Percentiles rank a stretch among this genome's conserved stretches.
These are phyloP conservation scores for Diplodia sapinea DNA, from an alignment of 2,329 filamentous ascomycete species.

Conservation along the genomic window DNA sequence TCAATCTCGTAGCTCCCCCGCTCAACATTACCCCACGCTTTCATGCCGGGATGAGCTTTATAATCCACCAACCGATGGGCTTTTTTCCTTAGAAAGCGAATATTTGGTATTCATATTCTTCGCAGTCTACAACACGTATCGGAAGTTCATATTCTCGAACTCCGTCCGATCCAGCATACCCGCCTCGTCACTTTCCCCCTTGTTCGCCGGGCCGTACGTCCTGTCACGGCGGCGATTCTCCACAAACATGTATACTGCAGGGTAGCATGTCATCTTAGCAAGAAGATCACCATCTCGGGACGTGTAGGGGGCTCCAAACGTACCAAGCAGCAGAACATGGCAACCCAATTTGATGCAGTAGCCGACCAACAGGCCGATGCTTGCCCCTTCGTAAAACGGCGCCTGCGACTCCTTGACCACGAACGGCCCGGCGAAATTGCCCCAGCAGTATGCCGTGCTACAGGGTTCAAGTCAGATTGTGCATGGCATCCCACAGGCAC, in stretches of 20 bases:
- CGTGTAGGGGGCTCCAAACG: constrained; percentile 6
- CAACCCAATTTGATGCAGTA: constrained; percentile 49
- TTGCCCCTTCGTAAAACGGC: constrained; percentile 44
- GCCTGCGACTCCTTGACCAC: constrained; percentile 46
- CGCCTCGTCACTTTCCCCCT: constrained; percentile 45
- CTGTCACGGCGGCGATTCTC: constrained; percentile 38
- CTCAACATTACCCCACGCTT: no score
- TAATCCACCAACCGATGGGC: no score
- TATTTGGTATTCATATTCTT: no score
- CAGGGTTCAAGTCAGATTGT: not conserved
- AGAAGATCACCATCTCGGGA: no score
- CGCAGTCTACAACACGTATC: constrained; percentile 44
- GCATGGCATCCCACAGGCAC: accelerated
- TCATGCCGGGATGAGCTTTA: no score
- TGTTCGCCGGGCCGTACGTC: constrained; percentile 45
- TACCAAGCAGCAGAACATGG: constrained; percentile 47
- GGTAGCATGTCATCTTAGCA: not conserved
- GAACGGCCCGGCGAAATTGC: constrained; percentile 49
- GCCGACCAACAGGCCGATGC: constrained; percentile 49
- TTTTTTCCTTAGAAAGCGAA: no score
- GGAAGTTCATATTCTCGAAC: constrained; percentile 53
- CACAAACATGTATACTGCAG: not conserved
- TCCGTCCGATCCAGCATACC: constrained; percentile 52
- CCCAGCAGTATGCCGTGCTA: constrained; percentile 48
- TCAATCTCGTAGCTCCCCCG: no score